Evolutionary conservation across 192 early-diverging fungal genomes (phyloP), one percentile per base, ranked within the genome.

Genomic region (Umbelopsis sp.): DNA sequence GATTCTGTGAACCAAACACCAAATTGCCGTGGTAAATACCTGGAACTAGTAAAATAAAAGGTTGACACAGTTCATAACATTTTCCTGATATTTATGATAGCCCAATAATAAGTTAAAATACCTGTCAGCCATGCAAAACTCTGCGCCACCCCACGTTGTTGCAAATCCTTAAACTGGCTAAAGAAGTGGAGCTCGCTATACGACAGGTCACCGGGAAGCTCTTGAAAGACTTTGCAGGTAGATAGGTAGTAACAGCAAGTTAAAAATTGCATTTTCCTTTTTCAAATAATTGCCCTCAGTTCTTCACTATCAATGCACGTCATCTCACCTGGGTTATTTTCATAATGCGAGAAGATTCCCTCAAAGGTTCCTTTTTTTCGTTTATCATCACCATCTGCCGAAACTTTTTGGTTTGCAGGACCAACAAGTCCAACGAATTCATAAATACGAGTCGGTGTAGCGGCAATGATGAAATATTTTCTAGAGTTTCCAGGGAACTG

Each of bases 111-210:
- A 25, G 11, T 41, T 24, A 11, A 73, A 73, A 36, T 45, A 87
- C 89, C 89, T 4, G 96, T 97, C 69, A 95, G 71, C 97, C 97
- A 99, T 3, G 92, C 92, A 88, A 97, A 96, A 32, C 87, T 88
- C 66, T 93, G 88, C 1, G 92, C 90, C 17, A 85, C 73, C 21
- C 88, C 87, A 56, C 86, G 88, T 32, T 83, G 80, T n/a, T 88
- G 88, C 24, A 86, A 75, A 65, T 91, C 89, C 67, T 93, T 81
- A 72, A 81, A 91, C 12, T 78, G 85, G 62, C 87, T 88, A 77
- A 87, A 93, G 62, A 94, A 90, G 24, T 91, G 87, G 10, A 94
- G 71, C 26, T 88, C 85, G 22, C 85, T 87, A 36, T 81, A 81
- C 70, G 75, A 79, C 45, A 86, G 70, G 45, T 84, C 84, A 0